A percentile compares a stretch with the other conserved stretches of the same genome.
Evolutionary conservation across 2,329 filamentous ascomycete species (phyloP).

Genomic region (Blastomyces percursus): DNA sequence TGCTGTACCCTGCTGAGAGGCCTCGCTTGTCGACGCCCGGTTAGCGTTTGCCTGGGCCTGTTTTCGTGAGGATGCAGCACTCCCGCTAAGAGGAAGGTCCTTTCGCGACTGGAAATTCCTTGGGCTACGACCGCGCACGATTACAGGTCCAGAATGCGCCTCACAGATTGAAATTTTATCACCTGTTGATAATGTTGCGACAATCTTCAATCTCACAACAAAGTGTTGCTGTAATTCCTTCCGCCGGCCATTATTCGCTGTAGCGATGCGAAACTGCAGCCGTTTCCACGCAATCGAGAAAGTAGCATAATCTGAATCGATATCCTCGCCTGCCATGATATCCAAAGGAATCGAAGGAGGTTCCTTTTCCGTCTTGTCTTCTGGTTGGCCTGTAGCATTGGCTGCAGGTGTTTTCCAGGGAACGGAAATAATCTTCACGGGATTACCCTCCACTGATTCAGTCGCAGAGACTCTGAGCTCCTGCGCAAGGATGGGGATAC

Average conservation of each 20-base stretch:
- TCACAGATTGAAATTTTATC: conserved; percentile 71
- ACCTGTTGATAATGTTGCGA: conserved; percentile 75
- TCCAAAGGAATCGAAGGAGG: conserved; percentile 70
- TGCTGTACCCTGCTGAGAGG: conserved; percentile 6
- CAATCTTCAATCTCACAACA: conserved; percentile 73
- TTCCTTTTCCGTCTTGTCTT: conserved; percentile 68
- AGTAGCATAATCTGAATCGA: conserved; percentile 73
- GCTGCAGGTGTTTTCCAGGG: conserved; percentile 94
- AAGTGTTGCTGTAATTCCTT: conserved; percentile 97
- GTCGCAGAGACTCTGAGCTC: conserved; percentile 86
- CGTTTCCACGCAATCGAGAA: conserved; percentile 93
- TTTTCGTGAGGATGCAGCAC: conserved; percentile 67
- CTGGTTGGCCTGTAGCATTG: conserved; percentile 50
- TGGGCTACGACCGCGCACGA: conserved; percentile 84
- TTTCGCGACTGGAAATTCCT: conserved; percentile 91
- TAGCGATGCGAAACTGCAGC: conserved; percentile 87
- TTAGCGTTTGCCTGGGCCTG: conserved; percentile 38
- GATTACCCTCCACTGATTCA: conserved; percentile 85
- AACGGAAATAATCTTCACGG: conserved; percentile 89
- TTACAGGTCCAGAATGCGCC: conserved; percentile 77
- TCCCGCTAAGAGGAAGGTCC: conserved; percentile 76
- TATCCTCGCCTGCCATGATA: conserved; percentile 52
- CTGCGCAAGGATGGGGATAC: conserved; percentile 67
- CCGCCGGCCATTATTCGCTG: conserved; percentile 86
- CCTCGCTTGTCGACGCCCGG: conserved; percentile 21